Evolutionary conservation across 305 asterid genomes (phyloP).

Genomic region (Andrographis paniculata): DNA sequence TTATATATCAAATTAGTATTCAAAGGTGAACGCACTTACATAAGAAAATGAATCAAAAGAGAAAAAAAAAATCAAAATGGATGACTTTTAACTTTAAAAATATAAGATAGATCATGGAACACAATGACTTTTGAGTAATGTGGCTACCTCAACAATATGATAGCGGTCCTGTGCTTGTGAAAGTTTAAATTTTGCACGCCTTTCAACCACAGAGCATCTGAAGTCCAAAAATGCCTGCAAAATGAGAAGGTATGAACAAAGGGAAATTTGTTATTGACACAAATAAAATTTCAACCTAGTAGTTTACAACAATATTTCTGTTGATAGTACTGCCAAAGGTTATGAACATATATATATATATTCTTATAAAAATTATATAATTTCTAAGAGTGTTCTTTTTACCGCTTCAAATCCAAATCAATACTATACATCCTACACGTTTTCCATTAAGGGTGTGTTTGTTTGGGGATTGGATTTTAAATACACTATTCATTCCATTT

Average conservation of each 20-base stretch:
- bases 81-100: neutral
- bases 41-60: constrained; percentile 10
- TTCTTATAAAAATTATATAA: constrained; percentile 9
- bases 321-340: neutral
- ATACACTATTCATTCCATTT: too few species aligned
- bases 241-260: constrained; percentile 7
- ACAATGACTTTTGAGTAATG: constrained; percentile 12
- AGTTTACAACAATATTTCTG: constrained; percentile 6
- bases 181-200: constrained; percentile 77
- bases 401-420: too few species aligned
- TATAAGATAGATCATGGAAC: neutral
- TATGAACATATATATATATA: constrained; percentile 12
- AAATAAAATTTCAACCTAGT: constrained; percentile 11
- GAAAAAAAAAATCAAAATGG: constrained; percentile 15
- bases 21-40: too few species aligned
- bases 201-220: constrained; percentile 88
- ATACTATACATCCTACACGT: too few species aligned
- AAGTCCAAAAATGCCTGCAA: constrained; percentile 91
- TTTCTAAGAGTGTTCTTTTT: too few species aligned
- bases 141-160: constrained; percentile 86
- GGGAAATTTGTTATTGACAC: constrained; percentile 7
- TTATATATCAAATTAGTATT: too few species aligned
- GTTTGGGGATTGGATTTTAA: too few species aligned
- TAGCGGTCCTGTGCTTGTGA: constrained; percentile 79
- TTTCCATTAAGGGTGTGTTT: too few species aligned